Conservation (phyloP, 2,329 filamentous ascomycete genomes). For the Diaporthe sp. region DNA sequence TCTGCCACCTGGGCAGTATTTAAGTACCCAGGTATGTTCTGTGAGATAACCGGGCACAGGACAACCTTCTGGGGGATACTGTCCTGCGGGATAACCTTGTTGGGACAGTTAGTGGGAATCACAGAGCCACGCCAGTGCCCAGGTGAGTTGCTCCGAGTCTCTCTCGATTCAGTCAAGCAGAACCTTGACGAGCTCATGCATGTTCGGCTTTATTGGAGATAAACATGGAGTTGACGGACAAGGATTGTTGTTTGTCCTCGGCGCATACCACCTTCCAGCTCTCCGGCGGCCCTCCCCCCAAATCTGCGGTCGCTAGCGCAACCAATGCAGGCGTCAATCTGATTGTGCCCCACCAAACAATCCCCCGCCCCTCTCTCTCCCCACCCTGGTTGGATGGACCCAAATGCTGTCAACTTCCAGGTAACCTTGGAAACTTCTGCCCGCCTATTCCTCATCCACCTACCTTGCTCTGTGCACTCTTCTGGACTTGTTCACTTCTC, state of each 20-base stretch:
- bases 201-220: neutral
- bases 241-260: neutral
- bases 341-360: constrained; percentile 33
- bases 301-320: constrained; percentile 22
- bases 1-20: neutral
- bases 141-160: neutral
- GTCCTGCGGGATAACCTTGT: neutral
- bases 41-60: neutral
- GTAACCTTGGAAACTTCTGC: constrained; percentile 33
- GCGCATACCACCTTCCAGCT: neutral
- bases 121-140: too few relatives aligned
- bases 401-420: constrained; percentile 37
- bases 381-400: constrained; percentile 14
- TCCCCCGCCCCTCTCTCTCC: constrained; percentile 22
- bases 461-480: constrained; percentile 33
- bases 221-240: neutral
- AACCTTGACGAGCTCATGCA: neutral
- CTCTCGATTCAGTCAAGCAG: neutral
- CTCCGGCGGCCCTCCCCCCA: neutral
- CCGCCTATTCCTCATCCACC: constrained; percentile 31
- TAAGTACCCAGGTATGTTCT: neutral
- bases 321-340: constrained; percentile 20
- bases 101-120: too few relatives aligned
- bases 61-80: neutral
- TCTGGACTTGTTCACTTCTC: constrained; percentile 22